Evolutionary conservation across 1,284 basidiomycete species (phyloP).

Genomic region (Cystobasidium pallidum): DNA sequence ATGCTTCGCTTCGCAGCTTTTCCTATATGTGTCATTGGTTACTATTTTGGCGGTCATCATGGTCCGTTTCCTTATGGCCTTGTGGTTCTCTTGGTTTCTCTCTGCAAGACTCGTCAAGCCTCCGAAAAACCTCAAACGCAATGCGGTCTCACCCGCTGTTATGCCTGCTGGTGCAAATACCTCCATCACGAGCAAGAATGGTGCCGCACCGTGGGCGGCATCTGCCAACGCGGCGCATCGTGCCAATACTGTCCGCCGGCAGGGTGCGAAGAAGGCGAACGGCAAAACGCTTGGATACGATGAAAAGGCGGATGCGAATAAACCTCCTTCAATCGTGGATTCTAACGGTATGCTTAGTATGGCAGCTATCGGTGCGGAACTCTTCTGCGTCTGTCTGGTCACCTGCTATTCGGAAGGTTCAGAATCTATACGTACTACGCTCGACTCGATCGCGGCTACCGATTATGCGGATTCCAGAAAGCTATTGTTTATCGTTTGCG

Average conservation of each 20-base stretch:
- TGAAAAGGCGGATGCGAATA: constrained; percentile 21
- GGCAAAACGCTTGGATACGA: constrained; percentile 1
- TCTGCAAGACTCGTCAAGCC: constrained; percentile 75
- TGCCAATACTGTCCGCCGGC: constrained; percentile 51
- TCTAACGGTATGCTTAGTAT: constrained; percentile 67
- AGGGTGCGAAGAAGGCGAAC: constrained; percentile 41
- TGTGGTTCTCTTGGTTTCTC: constrained; percentile 94
- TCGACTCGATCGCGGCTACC: constrained; percentile 88
- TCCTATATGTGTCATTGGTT: constrained; percentile 88
- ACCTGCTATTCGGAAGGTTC: constrained; percentile 98
- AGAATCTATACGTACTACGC: constrained; percentile 84
- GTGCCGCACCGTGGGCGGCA: constrained; percentile 85
- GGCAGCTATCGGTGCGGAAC: constrained; percentile 85
- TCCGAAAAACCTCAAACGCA: constrained; percentile 70
- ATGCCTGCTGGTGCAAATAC: constrained; percentile 93
- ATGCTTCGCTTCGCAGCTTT: constrained; percentile 86
- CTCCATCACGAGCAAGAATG: constrained; percentile 80
- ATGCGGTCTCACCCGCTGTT: constrained; percentile 87
- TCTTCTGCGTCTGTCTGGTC: constrained; percentile 92
- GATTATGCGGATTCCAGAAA: constrained; percentile 90
- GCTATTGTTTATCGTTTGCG: constrained; percentile 90
- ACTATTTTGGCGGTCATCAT: constrained; percentile 89
- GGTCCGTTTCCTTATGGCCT: constrained; percentile 92
- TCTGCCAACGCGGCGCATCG: constrained; percentile 41
- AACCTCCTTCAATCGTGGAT: constrained; percentile 44